phyloP scores from a whole-genome alignment of 1,284 basidiomycete species.

The Coriolopsis trogii region DNA sequence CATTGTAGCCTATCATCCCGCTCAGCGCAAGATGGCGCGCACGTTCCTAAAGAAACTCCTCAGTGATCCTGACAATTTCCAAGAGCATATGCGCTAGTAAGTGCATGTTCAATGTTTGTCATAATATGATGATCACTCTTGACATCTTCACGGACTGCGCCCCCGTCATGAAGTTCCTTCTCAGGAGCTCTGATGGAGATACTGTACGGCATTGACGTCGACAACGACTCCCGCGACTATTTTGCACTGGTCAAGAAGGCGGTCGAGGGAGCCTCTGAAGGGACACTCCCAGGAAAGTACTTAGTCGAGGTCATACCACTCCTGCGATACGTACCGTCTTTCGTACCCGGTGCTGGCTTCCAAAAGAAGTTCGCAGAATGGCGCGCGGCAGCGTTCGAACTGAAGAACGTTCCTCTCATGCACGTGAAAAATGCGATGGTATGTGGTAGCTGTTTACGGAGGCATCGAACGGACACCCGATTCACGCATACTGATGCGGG shows the following conservation, averaged over 20 bases:
- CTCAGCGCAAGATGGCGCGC: neutral
- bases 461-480: neutral
- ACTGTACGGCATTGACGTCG: constrained; percentile 5
- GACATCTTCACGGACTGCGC: too few species aligned
- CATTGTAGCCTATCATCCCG: neutral
- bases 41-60: neutral
- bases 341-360: constrained; percentile 4
- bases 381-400: neutral
- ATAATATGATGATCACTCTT: too few species aligned
- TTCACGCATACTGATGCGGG: too few species aligned
- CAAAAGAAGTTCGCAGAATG: neutral
- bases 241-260: neutral
- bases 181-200: constrained; percentile 4
- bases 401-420: neutral
- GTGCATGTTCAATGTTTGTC: neutral
- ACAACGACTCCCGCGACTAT: neutral
- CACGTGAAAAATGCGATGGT: neutral
- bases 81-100: constrained; percentile 3
- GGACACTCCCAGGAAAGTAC: neutral
- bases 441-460: neutral
- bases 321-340: constrained; percentile 2
- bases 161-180: constrained; percentile 1
- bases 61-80: neutral
- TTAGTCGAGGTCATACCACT: constrained; percentile 3
- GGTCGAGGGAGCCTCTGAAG: neutral